These are phyloP conservation scores for Populus hybrid DNA, from an alignment of 441 rosid species.

Conservation along the genomic window DNA sequence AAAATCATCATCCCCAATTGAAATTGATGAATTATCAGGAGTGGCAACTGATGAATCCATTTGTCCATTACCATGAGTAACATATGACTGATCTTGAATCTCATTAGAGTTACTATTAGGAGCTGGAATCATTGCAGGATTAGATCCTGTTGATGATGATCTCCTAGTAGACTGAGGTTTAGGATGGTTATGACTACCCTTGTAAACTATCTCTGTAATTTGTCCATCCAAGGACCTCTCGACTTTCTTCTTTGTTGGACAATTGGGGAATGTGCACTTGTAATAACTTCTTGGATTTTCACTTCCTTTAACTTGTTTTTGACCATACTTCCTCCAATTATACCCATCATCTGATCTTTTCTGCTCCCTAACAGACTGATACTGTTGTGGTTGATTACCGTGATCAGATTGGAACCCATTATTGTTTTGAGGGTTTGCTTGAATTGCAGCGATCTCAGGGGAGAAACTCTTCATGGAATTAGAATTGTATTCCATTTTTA, in stretches of 20 bases:
- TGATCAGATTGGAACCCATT: slow-evolving; percentile 35
- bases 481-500: slow-evolving; percentile 25
- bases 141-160: slow-evolving; percentile 23
- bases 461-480: slow-evolving; percentile 31
- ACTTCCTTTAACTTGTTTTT: slow-evolving; percentile 92
- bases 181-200: slow-evolving; percentile 87
- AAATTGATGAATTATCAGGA: slow-evolving; percentile 74
- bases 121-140: slow-evolving; percentile 24
- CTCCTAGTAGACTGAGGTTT: slow-evolving; percentile 68
- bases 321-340: slow-evolving; percentile 95
- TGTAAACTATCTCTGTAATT: slow-evolving; percentile 89
- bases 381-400: slow-evolving; percentile 31
- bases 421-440: slow-evolving; percentile 28
- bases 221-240: slow-evolving; percentile 86
- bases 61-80: slow-evolving; percentile 40
- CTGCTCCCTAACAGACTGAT: slow-evolving; percentile 41
- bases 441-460: slow-evolving; percentile 37
- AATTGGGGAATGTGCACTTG: slow-evolving; percentile 86
- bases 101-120: slow-evolving; percentile 25
- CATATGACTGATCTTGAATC: slow-evolving; percentile 39
- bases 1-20: slow-evolving; percentile 61
- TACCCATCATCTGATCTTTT: slow-evolving; percentile 75
- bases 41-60: slow-evolving; percentile 59
- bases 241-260: slow-evolving; percentile 90
- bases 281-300: slow-evolving; percentile 96